Conservation (phyloP, 106 monocot species). For the Dioscorea alata region DNA sequence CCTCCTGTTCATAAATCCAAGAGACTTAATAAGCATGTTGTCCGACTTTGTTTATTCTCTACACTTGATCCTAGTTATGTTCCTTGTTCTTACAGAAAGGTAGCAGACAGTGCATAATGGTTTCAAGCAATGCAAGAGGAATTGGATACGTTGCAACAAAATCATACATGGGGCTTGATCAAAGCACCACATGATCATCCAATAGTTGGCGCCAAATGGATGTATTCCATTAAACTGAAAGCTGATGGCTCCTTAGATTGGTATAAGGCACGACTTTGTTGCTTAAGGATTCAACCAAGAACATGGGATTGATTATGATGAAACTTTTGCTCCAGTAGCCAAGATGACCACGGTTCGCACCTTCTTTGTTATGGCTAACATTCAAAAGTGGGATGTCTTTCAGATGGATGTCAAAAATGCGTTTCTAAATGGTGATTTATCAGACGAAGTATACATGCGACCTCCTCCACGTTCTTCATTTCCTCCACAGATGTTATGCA, state of each 20-base stretch:
- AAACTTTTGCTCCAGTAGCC: too few species aligned
- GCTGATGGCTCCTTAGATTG: constrained; percentile 18
- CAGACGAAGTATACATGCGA: too few species aligned
- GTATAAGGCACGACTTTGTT: too few species aligned
- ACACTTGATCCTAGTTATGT: constrained; percentile 3
- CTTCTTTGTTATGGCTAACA: too few species aligned
- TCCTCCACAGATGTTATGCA: too few species aligned
- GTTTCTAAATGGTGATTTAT: too few species aligned
- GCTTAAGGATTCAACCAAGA: too few species aligned
- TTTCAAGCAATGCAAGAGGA: constrained; percentile 19
- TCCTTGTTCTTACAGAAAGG: constrained; percentile 11
- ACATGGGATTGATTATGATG: too few species aligned
- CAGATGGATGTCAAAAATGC: too few species aligned
- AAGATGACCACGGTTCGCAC: too few species aligned
- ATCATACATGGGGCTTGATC: constrained; percentile 1
- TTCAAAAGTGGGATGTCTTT: too few species aligned
- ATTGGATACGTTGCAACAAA: not conserved
- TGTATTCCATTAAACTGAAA: constrained; percentile 12
- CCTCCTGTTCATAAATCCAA: not conserved
- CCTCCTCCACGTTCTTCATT: too few species aligned
- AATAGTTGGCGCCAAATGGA: constrained; percentile 4
- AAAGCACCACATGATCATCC: not conserved
- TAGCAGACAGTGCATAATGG: constrained; percentile 13
- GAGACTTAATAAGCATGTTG: not conserved
- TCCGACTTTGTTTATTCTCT: constrained; percentile 6